Percentiles rank a stretch among this genome's conserved stretches.
Evolutionary conservation across 1,139 yeast genomes (phyloP).

Genomic region (Sugiyamaella neomexicana): DNA sequence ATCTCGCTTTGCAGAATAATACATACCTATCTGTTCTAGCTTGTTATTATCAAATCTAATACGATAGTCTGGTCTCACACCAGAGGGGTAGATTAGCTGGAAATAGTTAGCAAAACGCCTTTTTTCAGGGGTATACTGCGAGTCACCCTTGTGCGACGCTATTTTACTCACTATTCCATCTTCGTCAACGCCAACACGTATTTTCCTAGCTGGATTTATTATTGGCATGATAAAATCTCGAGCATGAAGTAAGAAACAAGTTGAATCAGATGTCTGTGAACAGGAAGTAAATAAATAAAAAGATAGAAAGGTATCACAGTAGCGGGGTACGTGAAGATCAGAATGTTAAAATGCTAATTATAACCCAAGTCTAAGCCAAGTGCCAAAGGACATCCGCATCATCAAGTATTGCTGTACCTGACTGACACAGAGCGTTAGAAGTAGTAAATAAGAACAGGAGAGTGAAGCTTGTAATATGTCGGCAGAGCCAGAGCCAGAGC

Average conservation of each 20-base stretch:
- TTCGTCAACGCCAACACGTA: conserved; percentile 6
- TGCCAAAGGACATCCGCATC: too few species aligned
- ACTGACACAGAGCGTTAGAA: too few species aligned
- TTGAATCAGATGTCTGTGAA: background rate
- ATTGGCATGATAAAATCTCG: conserved; percentile 4
- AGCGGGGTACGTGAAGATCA: too few species aligned
- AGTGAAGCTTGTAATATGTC: too few species aligned
- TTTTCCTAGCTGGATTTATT: conserved; percentile 9
- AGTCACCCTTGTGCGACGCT: background rate
- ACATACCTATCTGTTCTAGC: conserved; percentile 11
- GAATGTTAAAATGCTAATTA: too few species aligned
- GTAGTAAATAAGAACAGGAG: too few species aligned
- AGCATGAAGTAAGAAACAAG: background rate
- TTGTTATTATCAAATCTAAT: conserved; percentile 10
- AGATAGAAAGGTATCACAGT: background rate
- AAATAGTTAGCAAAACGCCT: background rate
- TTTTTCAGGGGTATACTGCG: background rate
- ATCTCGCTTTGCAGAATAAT: background rate
- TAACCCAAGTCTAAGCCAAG: too few species aligned
- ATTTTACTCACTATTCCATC: conserved; percentile 8
- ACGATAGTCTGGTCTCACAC: background rate
- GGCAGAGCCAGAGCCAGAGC: too few species aligned
- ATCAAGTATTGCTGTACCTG: too few species aligned
- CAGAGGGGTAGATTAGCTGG: conserved; percentile 6
- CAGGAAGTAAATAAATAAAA: background rate